These are phyloP conservation scores for Wallacemonas collosoma DNA, from an alignment of 208 protist genomes.

Conservation along the genomic window DNA sequence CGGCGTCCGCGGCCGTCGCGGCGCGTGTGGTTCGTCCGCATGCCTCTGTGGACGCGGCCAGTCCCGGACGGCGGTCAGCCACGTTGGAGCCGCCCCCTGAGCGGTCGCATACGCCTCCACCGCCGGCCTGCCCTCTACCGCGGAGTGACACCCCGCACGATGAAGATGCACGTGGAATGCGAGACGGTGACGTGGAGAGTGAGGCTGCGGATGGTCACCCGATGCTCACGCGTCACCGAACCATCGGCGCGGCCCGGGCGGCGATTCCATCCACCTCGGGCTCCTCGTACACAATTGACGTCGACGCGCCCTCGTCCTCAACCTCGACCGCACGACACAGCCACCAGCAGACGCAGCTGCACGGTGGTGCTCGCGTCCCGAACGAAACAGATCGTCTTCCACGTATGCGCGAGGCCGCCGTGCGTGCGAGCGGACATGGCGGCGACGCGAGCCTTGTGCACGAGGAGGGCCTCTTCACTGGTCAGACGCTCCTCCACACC, in stretches of 20 bases:
- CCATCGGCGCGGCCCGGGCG: too few relatives aligned
- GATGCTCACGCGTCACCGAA: background rate
- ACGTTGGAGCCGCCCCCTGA: slow-evolving; percentile 6
- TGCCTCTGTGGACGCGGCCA: background rate
- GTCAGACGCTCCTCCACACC: background rate
- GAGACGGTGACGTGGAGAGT: background rate
- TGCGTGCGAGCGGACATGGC: background rate
- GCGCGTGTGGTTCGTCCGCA: background rate
- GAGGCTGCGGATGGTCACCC: background rate
- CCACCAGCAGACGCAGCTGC: background rate
- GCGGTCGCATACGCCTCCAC: background rate
- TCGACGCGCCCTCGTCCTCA: background rate
- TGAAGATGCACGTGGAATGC: background rate
- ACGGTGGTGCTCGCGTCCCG: background rate
- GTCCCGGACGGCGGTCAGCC: slow-evolving; percentile 2
- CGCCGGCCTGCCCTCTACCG: background rate
- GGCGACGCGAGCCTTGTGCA: slow-evolving; percentile 7
- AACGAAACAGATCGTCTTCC: background rate
- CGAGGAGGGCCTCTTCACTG: slow-evolving; percentile 13
- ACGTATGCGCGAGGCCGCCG: background rate
- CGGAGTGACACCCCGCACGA: background rate
- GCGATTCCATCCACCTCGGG: background rate
- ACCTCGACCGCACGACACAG: background rate
- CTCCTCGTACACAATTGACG: slow-evolving; percentile 7
- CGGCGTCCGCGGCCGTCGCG: too few relatives aligned